phyloP scores from a whole-genome alignment of 805 yeast species.

The Starmerella asiatica region DNA sequence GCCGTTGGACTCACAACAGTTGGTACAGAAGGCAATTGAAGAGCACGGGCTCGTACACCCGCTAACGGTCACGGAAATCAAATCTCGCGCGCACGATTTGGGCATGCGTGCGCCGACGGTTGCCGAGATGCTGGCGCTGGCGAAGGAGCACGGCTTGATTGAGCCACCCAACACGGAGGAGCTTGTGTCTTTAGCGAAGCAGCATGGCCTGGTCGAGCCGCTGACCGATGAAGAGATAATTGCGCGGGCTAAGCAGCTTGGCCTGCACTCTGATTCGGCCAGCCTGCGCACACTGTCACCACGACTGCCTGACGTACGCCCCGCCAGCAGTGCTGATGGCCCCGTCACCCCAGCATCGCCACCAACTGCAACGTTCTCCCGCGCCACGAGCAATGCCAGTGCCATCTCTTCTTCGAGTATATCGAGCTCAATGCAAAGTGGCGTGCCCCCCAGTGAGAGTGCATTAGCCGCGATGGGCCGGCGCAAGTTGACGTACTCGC shows the following conservation, averaged over 20 bases:
- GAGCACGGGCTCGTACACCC: slow-evolving; percentile 17
- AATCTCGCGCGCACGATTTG: slow-evolving; percentile 33
- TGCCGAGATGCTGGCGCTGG: slow-evolving; percentile 1
- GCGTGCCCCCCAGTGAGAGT: too few relatives aligned
- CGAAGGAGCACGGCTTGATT: background rate
- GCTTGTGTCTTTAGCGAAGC: slow-evolving; percentile 13
- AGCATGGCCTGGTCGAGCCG: slow-evolving; percentile 17
- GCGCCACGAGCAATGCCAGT: too few relatives aligned
- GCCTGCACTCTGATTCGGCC: too few relatives aligned
- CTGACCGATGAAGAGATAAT: slow-evolving; percentile 7
- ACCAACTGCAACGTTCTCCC: too few relatives aligned
- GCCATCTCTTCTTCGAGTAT: too few relatives aligned
- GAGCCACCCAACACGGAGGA: slow-evolving; percentile 10
- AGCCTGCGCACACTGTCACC: too few relatives aligned
- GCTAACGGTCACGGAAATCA: background rate
- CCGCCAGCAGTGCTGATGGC: too few relatives aligned
- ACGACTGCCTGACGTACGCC: too few relatives aligned
- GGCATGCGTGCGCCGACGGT: slow-evolving; percentile 28
- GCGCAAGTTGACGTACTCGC: too few relatives aligned
- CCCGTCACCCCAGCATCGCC: too few relatives aligned
- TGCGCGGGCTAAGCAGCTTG: slow-evolving; percentile 1
- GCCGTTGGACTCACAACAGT: slow-evolving; percentile 10
- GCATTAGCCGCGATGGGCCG: too few relatives aligned
- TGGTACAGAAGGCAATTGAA: slow-evolving; percentile 1
- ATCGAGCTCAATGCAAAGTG: too few relatives aligned